These are phyloP conservation scores for Moesziomyces antarcticus DNA, from an alignment of 1,284 basidiomycete genomes.

Conservation along the genomic window DNA sequence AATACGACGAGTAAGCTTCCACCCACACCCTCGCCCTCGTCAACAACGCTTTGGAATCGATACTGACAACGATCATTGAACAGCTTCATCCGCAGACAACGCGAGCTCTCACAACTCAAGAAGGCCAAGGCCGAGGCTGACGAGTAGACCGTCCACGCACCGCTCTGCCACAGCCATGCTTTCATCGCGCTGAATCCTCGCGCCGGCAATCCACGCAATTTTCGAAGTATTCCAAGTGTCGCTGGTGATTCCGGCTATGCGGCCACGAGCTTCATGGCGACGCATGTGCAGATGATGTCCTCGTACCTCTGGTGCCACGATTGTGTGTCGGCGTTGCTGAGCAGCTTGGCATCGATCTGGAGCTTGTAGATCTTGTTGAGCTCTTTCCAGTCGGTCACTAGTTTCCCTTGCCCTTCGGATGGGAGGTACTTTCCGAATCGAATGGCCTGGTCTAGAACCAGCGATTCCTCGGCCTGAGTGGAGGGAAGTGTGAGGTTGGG, in stretches of 20 bases:
- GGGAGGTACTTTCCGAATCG: constrained; percentile 8
- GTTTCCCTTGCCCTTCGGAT: not conserved
- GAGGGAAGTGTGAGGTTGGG: constrained; percentile 14
- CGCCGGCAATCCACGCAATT: constrained; percentile 1
- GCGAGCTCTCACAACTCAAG: constrained; percentile 51
- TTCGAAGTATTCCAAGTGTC: not conserved
- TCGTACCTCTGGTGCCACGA: constrained; percentile 14
- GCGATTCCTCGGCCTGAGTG: not conserved
- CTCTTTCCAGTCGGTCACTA: constrained; percentile 46
- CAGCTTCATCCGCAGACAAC: constrained; percentile 59
- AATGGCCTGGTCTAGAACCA: constrained; percentile 36
- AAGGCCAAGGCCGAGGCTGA: constrained; percentile 34
- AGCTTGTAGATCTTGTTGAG: constrained; percentile 56
- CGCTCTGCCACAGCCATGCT: too few relatives aligned
- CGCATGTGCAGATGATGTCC: constrained; percentile 44
- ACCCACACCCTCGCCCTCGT: too few relatives aligned
- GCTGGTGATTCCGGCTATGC: not conserved
- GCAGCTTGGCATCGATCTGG: constrained; percentile 18
- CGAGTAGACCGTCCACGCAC: constrained; percentile 9
- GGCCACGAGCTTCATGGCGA: constrained; percentile 52
- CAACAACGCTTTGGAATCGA: not conserved
- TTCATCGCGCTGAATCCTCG: not conserved
- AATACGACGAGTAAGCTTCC: constrained; percentile 63
- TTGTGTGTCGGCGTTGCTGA: not conserved
- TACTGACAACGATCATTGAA: not conserved